phyloP scores from a whole-genome alignment of 1,284 basidiomycete species.

The Leccinum pachyderme region DNA sequence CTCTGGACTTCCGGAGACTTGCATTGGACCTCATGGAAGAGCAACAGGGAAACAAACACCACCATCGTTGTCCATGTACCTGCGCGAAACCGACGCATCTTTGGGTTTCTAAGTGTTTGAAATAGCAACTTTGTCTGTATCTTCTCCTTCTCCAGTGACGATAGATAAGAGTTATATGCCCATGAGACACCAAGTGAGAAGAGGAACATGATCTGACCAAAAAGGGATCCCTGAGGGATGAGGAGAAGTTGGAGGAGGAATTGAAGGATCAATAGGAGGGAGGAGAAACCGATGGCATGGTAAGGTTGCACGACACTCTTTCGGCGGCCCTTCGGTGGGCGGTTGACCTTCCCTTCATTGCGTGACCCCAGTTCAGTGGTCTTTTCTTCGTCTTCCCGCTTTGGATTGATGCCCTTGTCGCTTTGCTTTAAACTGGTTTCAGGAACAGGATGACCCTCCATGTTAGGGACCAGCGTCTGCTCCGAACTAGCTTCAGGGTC shows the following conservation, averaged over 20 bases:
- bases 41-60: conserved; percentile 18
- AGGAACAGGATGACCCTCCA: neutral
- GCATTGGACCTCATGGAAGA: conserved; percentile 12
- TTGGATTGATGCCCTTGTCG: neutral
- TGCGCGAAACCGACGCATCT: conserved; percentile 11
- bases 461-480: neutral
- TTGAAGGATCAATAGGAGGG: conserved; percentile 23
- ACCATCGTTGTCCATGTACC: conserved; percentile 16
- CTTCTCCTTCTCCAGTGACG: conserved; percentile 27
- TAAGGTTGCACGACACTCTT: conserved; percentile 1
- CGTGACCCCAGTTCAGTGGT: neutral
- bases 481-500: no score
- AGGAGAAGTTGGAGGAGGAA: conserved; percentile 32
- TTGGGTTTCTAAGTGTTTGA: conserved; percentile 7
- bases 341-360: neutral
- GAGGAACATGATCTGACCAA: conserved; percentile 32
- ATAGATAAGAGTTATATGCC: conserved; percentile 26
- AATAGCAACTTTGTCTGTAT: conserved; percentile 23
- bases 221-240: conserved; percentile 26
- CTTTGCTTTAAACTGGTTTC: neutral
- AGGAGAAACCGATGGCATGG: conserved; percentile 23
- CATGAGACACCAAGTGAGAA: conserved; percentile 26
- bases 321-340: neutral
- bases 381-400: neutral
- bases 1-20: neutral